These are phyloP conservation scores for Entomortierella chlamydospora DNA, from an alignment of 192 early-diverging fungal genomes.

Conservation along the genomic window DNA sequence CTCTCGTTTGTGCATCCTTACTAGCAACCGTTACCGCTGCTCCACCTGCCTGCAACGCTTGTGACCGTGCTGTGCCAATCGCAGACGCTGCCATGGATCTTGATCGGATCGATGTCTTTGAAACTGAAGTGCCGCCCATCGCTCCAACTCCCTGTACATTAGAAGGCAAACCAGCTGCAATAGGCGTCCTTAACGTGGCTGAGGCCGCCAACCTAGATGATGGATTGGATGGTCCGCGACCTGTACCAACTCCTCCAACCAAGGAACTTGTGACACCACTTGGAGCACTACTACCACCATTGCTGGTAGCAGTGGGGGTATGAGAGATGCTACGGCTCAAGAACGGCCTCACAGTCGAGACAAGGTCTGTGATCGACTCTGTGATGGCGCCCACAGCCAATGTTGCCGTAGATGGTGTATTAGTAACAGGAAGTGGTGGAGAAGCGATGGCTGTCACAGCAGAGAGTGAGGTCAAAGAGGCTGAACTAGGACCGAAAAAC, in stretches of 20 bases:
- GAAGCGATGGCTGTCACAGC: constrained; percentile 26
- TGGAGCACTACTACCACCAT: background rate
- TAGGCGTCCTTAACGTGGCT: constrained; percentile 23
- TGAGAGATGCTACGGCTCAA: constrained; percentile 29
- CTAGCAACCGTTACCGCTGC: constrained; percentile 19
- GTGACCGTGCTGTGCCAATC: constrained; percentile 35
- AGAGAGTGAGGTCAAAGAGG: background rate
- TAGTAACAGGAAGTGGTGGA: constrained; percentile 8
- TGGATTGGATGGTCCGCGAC: constrained; percentile 18
- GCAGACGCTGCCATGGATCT: constrained; percentile 35
- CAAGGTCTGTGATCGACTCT: constrained; percentile 37
- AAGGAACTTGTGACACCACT: constrained; percentile 14
- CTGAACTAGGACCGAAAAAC: background rate
- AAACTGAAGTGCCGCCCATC: constrained; percentile 29
- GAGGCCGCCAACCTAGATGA: constrained; percentile 34
- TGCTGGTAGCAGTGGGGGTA: background rate
- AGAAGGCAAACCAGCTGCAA: constrained; percentile 40
- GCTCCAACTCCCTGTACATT: constrained; percentile 33
- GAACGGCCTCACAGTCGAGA: constrained; percentile 39
- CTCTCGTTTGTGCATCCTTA: constrained; percentile 40
- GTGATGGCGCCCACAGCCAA: constrained; percentile 23
- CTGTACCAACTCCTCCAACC: constrained; percentile 32
- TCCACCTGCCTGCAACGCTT: constrained; percentile 21
- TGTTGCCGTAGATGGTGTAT: constrained; percentile 16
- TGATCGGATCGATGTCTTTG: constrained; percentile 38